phyloP scores from a whole-genome alignment of 176 grass and related monocot species.

The Secale cereale region DNA sequence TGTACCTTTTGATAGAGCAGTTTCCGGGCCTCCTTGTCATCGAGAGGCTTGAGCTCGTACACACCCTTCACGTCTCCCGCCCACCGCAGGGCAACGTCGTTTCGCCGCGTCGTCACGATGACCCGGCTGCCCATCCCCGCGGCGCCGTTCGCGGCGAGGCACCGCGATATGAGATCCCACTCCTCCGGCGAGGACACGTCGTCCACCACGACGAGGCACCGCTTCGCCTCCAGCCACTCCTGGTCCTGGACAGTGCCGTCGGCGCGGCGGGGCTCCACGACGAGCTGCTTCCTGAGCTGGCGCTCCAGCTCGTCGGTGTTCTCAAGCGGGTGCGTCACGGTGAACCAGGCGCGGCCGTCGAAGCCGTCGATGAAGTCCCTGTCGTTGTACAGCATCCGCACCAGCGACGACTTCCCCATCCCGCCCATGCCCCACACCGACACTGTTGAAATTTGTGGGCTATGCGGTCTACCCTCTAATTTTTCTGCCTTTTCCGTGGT shows the following conservation, averaged over 20 bases:
- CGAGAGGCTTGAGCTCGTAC: constrained; percentile 9
- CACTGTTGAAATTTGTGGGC: too few species aligned
- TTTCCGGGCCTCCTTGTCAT: not conserved
- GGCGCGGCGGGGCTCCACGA: not conserved
- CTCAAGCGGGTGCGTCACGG: constrained; percentile 24
- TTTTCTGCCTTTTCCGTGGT: too few species aligned
- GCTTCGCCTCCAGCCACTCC: not conserved
- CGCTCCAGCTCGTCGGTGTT: not conserved
- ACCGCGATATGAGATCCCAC: too few species aligned
- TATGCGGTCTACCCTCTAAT: too few species aligned
- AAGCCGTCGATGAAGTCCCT: not conserved
- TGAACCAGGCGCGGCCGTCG: constrained; percentile 37
- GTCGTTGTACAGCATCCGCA: constrained; percentile 18
- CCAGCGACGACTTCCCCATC: constrained; percentile 35
- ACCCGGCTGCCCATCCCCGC: not conserved
- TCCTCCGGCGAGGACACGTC: too few species aligned
- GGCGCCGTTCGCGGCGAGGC: not conserved
- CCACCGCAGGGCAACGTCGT: constrained; percentile 23
- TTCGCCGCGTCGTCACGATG: constrained; percentile 27
- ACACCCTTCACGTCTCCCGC: not conserved
- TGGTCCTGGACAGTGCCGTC: not conserved
- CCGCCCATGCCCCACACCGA: constrained; percentile 35
- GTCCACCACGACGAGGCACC: too few species aligned
- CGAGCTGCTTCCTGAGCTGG: not conserved
- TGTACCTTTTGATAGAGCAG: constrained; percentile 4